Evolutionary conservation across 2,329 filamentous ascomycete genomes (phyloP).

Genomic region (Cryphonectria carpinicola): DNA sequence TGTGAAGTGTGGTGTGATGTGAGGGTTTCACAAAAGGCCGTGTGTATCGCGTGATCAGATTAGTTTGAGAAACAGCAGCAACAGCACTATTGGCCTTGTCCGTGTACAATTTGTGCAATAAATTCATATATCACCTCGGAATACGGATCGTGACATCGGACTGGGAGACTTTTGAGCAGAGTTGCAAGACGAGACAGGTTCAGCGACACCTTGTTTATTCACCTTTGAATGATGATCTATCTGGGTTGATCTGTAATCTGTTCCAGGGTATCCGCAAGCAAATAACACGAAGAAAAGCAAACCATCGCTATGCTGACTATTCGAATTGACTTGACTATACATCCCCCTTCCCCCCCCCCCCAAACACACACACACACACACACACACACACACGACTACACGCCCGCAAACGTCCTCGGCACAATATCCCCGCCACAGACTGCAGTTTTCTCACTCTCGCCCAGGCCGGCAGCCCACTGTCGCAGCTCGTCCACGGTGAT

Average conservation of each 20-base stretch:
- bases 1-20: not conserved
- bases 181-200: not conserved
- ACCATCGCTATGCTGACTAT: conserved; percentile 7
- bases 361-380: too few species aligned
- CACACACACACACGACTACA: conserved; percentile 26
- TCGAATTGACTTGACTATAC: not conserved
- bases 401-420: conserved; percentile 37
- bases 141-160: not conserved
- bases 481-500: conserved; percentile 38
- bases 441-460: conserved; percentile 35
- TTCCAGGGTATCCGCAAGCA: conserved; percentile 1
- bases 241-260: not conserved
- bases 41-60: not conserved
- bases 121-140: not conserved
- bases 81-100: not conserved
- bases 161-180: not conserved
- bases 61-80: not conserved
- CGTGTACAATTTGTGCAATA: not conserved
- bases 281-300: not conserved
- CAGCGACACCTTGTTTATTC: not conserved
- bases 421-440: conserved; percentile 37
- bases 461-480: conserved; percentile 33
- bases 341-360: too few species aligned
- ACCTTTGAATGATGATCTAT: not conserved
- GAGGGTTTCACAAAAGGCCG: not conserved